Percentiles rank a stretch among this genome's conserved stretches.
Conservation (phyloP, 169 alveolate genomes). For the Cardiosporidium cionae region DNA sequence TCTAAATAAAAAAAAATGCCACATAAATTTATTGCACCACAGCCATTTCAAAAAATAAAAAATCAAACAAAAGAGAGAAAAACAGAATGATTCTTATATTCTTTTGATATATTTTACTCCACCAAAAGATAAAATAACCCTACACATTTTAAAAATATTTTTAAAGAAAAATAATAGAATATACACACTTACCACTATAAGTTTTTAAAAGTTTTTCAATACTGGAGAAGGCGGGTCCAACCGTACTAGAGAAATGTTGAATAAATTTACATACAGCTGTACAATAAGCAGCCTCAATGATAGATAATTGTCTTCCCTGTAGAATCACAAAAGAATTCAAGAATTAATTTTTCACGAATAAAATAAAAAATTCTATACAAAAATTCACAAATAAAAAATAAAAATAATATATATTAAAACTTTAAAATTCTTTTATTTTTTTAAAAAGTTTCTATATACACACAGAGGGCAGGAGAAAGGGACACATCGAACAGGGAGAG, state of each 20-base stretch:
- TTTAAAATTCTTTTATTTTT: too few relatives aligned
- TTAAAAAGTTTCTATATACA: background rate
- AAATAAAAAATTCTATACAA: too few relatives aligned
- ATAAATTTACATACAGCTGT: constrained; percentile 39
- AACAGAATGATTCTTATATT: background rate
- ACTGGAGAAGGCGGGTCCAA: constrained; percentile 46
- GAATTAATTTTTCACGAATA: background rate
- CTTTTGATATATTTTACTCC: background rate
- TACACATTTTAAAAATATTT: background rate
- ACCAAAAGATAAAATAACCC: background rate
- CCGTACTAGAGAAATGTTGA: constrained; percentile 54
- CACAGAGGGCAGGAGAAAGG: too few relatives aligned
- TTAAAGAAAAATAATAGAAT: background rate
- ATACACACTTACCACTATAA: background rate
- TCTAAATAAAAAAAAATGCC: too few relatives aligned
- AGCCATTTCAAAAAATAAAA: too few relatives aligned
- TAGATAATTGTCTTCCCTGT: constrained; percentile 35
- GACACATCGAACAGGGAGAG: too few relatives aligned
- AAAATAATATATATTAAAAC: too few relatives aligned
- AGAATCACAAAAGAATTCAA: background rate
- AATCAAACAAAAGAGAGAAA: too few relatives aligned
- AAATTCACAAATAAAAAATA: too few relatives aligned
- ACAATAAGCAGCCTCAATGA: constrained; percentile 42
- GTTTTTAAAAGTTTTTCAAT: constrained; percentile 25
- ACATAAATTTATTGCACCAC: too few relatives aligned